Conservation (phyloP, 2,329 filamentous ascomycete genomes). For the Xylaria sp. region DNA sequence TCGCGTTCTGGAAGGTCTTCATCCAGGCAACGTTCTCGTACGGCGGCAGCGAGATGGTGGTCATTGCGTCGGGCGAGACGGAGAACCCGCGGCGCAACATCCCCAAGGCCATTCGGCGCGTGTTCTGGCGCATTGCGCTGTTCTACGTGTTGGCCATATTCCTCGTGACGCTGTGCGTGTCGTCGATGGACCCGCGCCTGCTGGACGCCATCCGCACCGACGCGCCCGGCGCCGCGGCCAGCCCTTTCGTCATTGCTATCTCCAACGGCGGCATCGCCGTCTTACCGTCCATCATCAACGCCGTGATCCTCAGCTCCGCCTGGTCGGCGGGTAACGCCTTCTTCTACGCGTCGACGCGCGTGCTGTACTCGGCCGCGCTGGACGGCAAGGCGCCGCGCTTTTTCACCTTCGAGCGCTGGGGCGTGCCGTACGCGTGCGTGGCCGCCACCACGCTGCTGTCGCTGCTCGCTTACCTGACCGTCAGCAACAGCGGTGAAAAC, state of each 20-base stretch:
- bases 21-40: conserved; percentile 56
- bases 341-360: conserved; percentile 43
- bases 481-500: conserved; percentile 53
- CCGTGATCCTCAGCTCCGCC: conserved; percentile 59
- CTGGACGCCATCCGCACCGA: conserved; percentile 39
- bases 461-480: conserved; percentile 68
- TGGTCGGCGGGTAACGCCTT: conserved; percentile 45
- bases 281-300: conserved; percentile 70
- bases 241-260: conserved; percentile 70
- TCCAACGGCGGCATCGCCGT: conserved; percentile 63
- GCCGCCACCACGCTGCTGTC: conserved; percentile 63
- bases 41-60: conserved; percentile 52
- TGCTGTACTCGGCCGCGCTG: conserved; percentile 49
- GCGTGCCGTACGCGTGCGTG: conserved; percentile 67
- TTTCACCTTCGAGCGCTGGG: conserved; percentile 58
- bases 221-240: conserved; percentile 42
- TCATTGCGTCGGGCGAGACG: conserved; percentile 60
- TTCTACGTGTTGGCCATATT: conserved; percentile 72
- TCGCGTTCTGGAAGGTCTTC: conserved; percentile 52
- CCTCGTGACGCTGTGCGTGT: conserved; percentile 44
- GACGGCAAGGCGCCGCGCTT: conserved; percentile 58
- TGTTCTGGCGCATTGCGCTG: conserved; percentile 69
- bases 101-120: conserved; percentile 69
- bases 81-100: conserved; percentile 66
- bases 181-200: conserved; percentile 41